These are phyloP conservation scores for Eucalyptus microcorys DNA, from an alignment of 345 rosid species.

Conservation along the genomic window DNA sequence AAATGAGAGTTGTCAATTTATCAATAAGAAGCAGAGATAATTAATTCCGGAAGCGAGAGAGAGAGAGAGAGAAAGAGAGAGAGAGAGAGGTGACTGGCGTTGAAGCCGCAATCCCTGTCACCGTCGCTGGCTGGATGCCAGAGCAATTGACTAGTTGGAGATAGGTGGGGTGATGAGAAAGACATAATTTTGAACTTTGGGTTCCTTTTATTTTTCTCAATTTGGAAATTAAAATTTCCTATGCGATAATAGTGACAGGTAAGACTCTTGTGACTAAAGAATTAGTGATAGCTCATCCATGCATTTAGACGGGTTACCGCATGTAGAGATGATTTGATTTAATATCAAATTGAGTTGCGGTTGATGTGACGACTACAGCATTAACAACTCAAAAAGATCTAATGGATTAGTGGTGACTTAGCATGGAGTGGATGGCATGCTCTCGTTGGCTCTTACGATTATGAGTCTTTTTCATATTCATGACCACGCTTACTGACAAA, in stretches of 20 bases:
- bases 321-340: background rate
- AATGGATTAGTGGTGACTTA: background rate
- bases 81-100: background rate
- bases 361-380: too few relatives aligned
- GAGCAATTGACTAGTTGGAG: background rate
- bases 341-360: too few relatives aligned
- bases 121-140: background rate
- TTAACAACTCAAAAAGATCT: background rate
- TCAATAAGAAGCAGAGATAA: background rate
- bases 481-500: too few relatives aligned
- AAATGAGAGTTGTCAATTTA: background rate
- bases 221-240: background rate
- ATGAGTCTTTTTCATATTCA: background rate
- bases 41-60: too few relatives aligned
- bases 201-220: background rate
- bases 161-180: background rate
- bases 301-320: background rate
- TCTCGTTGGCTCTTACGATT: background rate
- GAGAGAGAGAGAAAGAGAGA: too few relatives aligned
- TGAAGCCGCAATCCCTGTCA: background rate
- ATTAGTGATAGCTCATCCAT: background rate
- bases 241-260: background rate
- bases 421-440: background rate
- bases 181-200: background rate
- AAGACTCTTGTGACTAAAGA: background rate